These are phyloP conservation scores for Yamadazyma songkhlaensis DNA, from an alignment of 1,139 yeast species.

Conservation along the genomic window DNA sequence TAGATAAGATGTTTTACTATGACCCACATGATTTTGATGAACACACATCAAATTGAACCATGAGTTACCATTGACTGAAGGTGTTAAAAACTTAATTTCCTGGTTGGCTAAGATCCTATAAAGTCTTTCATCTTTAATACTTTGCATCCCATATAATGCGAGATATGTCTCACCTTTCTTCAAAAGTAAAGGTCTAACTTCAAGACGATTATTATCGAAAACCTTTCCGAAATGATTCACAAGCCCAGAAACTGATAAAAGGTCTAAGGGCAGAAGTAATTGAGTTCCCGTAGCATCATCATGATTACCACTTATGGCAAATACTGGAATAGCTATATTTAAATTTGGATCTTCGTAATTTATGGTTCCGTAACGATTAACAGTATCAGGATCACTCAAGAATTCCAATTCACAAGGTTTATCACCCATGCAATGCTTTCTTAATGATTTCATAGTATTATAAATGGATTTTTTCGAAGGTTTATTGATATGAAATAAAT, in stretches of 20 bases:
- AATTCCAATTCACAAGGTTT: constrained; percentile 84
- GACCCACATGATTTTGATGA: constrained; percentile 88
- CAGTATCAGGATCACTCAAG: constrained; percentile 70
- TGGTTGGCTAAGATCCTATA: constrained; percentile 81
- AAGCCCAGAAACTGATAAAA: constrained; percentile 77
- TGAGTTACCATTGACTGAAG: constrained; percentile 52
- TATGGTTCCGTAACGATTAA: constrained; percentile 61
- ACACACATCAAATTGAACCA: constrained; percentile 88
- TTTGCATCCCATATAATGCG: constrained; percentile 86
- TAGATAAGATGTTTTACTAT: constrained; percentile 74
- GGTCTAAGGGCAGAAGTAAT: constrained; percentile 82
- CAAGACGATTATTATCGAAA: constrained; percentile 69
- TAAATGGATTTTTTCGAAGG: constrained; percentile 85
- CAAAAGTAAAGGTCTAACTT: constrained; percentile 73
- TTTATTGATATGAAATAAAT: constrained; percentile 83
- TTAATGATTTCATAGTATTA: constrained; percentile 72
- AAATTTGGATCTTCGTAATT: constrained; percentile 90
- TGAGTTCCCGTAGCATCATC: constrained; percentile 95
- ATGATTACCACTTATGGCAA: constrained; percentile 94
- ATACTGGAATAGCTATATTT: constrained; percentile 87
- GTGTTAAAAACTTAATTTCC: constrained; percentile 73
- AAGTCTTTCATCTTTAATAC: constrained; percentile 84
- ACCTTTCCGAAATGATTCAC: constrained; percentile 90
- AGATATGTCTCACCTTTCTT: constrained; percentile 80
- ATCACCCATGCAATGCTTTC: constrained; percentile 79